Evolutionary conservation across 225 moss, liverwort and hornwort genomes (phyloP), one percentile per base, ranked within the genome.

Genomic region (Bryum argenteum): DNA sequence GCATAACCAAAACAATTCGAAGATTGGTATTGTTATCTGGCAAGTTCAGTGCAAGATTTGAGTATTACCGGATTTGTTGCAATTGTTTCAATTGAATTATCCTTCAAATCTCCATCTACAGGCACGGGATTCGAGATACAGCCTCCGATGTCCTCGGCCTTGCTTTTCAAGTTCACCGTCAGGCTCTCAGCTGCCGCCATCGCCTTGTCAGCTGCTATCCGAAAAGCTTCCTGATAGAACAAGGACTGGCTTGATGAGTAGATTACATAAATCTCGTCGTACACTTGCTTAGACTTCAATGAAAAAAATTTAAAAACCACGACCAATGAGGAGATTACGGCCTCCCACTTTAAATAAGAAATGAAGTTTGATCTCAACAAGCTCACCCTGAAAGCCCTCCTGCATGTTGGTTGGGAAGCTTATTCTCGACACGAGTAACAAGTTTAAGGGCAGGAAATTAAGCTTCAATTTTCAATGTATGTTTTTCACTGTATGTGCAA

Each of bases 141-240:
- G 53, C 80, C 80, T 73, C 75, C 79, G 12, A 72, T 62, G 43
- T 68, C 80, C 68, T 71, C 60, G 15, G 14, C 63, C 58, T 74
- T 77, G 45, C 84, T 28, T 56, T 62, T 74, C 50, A 78, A 69
- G 54, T 63, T 75, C 19, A 71, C 70, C 64, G 69, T 81, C 2
- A 89, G 42, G 70, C 28, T 54, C 19, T 81, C 83, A 12, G 86
- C 74, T 50, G 81, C 86, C 52, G 66, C 66, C 56, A 54, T 81
- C 11, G 81, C 77, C 75, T 51, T 86, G 53, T 64, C 79, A 66
- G 86, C 83, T 65, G 83, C 89, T 71, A 83, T 63, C 42, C 83
- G 86, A 57, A 89, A 89, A 19, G 89, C 89, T 66, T 89, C 89
- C 89, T 89, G 70, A 50, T 21, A 24, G 4, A 74, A 55, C 17